Base-by-base conservation (phyloP, 139 green algal species). In the Chlorella vulgaris region DNA sequence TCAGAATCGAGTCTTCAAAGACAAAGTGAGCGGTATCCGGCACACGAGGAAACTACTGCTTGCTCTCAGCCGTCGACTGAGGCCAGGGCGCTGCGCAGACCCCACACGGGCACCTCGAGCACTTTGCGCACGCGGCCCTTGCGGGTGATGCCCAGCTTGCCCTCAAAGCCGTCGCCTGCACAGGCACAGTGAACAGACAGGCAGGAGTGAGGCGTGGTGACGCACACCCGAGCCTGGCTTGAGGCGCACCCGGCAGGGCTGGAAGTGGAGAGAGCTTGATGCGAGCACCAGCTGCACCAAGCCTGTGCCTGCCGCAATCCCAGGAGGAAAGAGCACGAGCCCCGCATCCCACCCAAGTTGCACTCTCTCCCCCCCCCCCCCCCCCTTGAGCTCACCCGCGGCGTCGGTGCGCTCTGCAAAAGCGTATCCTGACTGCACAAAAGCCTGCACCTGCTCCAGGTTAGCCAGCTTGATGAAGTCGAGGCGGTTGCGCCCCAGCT, bases 401-500 rank as follows among this genome's bases (percentile, higher is more conserved):
- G 69, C 80, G 42, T 91, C 87, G 28, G 71, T 69, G 26, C 87
- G 85, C 69, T 85, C 36, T 28, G 87, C 87, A 69, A 83, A 91
- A 4, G 40, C 35, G 39, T 84, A 81, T 15, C 87, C 87, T 8
- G 38, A 61, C 33, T 83, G 38, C 29, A 90, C 83, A 38, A 91
- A 65, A 10, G 36, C 29, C 76, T 74, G 51, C 50, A 91, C 83
- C 47, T 86, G 63, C 26, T 87, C 63, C 61, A 81, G 80, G 26
- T 70, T 35, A 6, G 69, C 35, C 33, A 91, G 76, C 75, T 89
- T 88, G 63, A 91, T 24, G 60, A 90, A 91, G 63, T 91, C 88
- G 31, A 91, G 80, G 31, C 88, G 85, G 36, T 26, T 39, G 35
- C 65, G 86, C 19, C 74, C 40, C 28, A 91, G 76, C 67, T 87